A percentile compares a stretch with the other conserved stretches of the same genome.
These are phyloP conservation scores for Mycena kentingensis DNA, from an alignment of 768 basidiomycete genomes.

Conservation along the genomic window DNA sequence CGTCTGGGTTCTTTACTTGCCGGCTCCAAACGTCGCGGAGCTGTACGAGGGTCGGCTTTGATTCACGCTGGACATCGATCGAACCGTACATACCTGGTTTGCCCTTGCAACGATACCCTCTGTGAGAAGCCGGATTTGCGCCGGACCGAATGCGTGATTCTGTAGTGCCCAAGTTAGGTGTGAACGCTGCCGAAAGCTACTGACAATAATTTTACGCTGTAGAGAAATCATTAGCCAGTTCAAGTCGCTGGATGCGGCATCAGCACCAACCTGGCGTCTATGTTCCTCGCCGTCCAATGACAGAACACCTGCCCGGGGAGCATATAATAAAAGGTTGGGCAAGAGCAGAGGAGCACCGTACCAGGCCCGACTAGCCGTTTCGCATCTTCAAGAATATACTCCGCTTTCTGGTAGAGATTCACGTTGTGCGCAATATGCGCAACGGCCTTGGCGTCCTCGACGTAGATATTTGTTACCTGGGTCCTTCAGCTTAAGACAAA, in stretches of 20 bases:
- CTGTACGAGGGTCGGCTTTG: not conserved
- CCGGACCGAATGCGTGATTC: conserved; percentile 48
- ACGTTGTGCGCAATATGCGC: conserved; percentile 8
- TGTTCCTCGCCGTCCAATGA: conserved; percentile 6
- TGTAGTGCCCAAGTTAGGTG: conserved; percentile 4
- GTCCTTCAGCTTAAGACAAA: not conserved
- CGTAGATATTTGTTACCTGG: conserved; percentile 3
- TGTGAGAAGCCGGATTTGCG: conserved; percentile 39
- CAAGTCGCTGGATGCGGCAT: not conserved
- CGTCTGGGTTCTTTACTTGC: not conserved
- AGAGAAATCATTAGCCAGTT: not conserved
- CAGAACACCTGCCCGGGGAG: not conserved
- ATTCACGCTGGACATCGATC: not conserved
- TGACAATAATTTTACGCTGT: conserved; percentile 13
- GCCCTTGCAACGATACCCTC: conserved; percentile 39
- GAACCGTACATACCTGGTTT: conserved; percentile 23
- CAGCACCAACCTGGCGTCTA: conserved; percentile 8
- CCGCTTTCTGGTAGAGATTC: too few species aligned
- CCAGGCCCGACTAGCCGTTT: not conserved
- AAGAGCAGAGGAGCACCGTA: not conserved
- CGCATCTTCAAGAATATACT: too few species aligned
- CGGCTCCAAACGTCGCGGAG: conserved; percentile 10
- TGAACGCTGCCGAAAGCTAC: not conserved
- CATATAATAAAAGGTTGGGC: not conserved
- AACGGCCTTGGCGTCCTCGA: not conserved